Percentiles rank a stretch among this genome's conserved stretches.
Evolutionary conservation across 140 eudicot species (phyloP).

Genomic region (Bidens hawaiensis): DNA sequence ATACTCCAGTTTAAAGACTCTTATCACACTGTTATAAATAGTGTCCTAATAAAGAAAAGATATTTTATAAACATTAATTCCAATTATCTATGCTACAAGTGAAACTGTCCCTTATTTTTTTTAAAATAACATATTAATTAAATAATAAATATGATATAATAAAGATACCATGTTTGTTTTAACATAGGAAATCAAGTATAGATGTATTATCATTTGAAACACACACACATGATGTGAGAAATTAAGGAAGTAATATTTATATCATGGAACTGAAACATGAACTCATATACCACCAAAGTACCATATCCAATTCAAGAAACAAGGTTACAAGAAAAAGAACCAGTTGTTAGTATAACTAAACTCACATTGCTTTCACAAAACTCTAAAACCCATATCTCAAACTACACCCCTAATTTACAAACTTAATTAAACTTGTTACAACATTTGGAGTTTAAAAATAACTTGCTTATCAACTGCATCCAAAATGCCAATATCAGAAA

Average conservation of each 20-base stretch:
- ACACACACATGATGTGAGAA: neutral
- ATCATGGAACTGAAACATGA: constrained; percentile 12
- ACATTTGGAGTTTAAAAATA: constrained; percentile 42
- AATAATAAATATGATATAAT: too few relatives aligned
- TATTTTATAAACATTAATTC: neutral
- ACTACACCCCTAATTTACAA: constrained; percentile 36
- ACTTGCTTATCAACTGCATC: constrained; percentile 66
- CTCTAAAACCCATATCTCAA: constrained; percentile 19
- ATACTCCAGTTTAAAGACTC: neutral
- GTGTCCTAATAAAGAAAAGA: neutral
- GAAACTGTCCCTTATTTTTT: neutral
- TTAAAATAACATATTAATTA: neutral
- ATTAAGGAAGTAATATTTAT: constrained; percentile 1
- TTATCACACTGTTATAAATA: neutral
- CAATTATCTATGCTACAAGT: neutral
- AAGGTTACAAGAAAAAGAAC: neutral
- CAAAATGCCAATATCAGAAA: constrained; percentile 42
- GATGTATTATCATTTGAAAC: neutral
- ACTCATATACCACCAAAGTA: constrained; percentile 2
- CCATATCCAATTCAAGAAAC: constrained; percentile 27
- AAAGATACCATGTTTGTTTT: neutral
- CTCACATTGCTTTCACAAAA: constrained; percentile 25
- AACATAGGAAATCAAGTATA: neutral
- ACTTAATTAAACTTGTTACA: constrained; percentile 29
- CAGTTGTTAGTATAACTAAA: constrained; percentile 29